A percentile compares a stretch with the other conserved stretches of the same genome.
phyloP scores from a whole-genome alignment of 768 basidiomycete genomes.

The Tulasnella calospora region DNA sequence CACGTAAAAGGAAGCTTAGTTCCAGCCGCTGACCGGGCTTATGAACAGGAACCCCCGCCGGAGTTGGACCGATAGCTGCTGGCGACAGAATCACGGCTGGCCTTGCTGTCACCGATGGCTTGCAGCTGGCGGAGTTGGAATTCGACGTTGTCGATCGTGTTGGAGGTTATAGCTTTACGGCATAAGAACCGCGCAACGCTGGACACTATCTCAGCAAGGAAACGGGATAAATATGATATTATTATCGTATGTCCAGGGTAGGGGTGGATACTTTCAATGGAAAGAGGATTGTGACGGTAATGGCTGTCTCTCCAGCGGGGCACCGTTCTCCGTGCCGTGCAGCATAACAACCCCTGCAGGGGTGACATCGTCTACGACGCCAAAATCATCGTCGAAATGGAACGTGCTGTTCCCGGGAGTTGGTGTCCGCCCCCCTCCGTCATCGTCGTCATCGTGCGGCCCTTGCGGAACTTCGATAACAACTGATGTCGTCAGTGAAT shows the following conservation, averaged over 20 bases:
- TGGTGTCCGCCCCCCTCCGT: conserved; percentile 48
- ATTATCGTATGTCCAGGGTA: neutral
- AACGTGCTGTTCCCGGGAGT: conserved; percentile 59
- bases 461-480: conserved; percentile 30
- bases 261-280: neutral
- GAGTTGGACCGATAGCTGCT: conserved; percentile 70
- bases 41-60: conserved; percentile 79
- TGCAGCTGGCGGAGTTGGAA: conserved; percentile 51
- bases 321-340: conserved; percentile 13
- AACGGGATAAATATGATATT: conserved; percentile 8
- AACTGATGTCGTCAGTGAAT: neutral
- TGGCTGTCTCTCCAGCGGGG: conserved; percentile 11
- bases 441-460: conserved; percentile 34
- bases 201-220: neutral
- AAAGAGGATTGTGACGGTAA: conserved; percentile 10
- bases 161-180: conserved; percentile 62
- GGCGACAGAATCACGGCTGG: conserved; percentile 78
- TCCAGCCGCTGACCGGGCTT: neutral
- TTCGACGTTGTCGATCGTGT: conserved; percentile 62
- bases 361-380: neutral
- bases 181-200: conserved; percentile 8
- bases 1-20: neutral
- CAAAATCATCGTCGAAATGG: conserved; percentile 26
- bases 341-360: neutral
- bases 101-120: conserved; percentile 48